A percentile compares a stretch with the other conserved stretches of the same genome.
Conservation (phyloP, 257 asterid species). For the Nemophila menziesii region DNA sequence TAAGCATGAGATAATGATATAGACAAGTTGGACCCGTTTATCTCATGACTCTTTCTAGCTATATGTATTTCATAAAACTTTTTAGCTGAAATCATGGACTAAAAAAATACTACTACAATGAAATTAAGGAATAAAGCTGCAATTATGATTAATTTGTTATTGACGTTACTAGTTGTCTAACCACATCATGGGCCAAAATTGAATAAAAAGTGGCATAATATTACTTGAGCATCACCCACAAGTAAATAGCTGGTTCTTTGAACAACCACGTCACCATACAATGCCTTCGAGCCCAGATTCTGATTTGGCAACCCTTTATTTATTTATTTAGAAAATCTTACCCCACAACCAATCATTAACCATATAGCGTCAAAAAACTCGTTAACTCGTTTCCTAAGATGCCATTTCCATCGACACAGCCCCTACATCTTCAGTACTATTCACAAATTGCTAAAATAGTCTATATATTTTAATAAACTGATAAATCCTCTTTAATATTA, state of each 20-base stretch:
- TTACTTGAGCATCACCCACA: constrained; percentile 13
- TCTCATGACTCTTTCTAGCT: too few relatives aligned
- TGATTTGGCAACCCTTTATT: constrained; percentile 11
- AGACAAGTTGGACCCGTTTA: too few relatives aligned
- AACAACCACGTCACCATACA: constrained; percentile 1
- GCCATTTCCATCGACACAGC: background rate
- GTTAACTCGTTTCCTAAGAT: background rate
- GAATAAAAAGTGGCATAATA: background rate
- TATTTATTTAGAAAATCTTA: background rate
- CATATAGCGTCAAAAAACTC: background rate
- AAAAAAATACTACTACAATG: too few relatives aligned
- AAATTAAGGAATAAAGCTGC: too few relatives aligned
- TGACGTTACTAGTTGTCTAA: background rate
- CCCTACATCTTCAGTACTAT: too few relatives aligned
- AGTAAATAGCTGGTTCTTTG: constrained; percentile 1
- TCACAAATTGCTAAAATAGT: too few relatives aligned
- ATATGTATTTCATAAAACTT: too few relatives aligned
- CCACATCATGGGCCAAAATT: background rate
- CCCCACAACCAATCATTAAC: background rate
- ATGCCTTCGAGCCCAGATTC: constrained; percentile 4
- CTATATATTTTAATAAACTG: too few relatives aligned
- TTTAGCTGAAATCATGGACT: too few relatives aligned
- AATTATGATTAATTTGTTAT: too few relatives aligned
- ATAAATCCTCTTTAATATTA: too few relatives aligned
- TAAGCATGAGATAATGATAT: too few relatives aligned